Evolutionary conservation across 805 yeast species (phyloP).

Genomic region (Schwanniomyces polymorphus): DNA sequence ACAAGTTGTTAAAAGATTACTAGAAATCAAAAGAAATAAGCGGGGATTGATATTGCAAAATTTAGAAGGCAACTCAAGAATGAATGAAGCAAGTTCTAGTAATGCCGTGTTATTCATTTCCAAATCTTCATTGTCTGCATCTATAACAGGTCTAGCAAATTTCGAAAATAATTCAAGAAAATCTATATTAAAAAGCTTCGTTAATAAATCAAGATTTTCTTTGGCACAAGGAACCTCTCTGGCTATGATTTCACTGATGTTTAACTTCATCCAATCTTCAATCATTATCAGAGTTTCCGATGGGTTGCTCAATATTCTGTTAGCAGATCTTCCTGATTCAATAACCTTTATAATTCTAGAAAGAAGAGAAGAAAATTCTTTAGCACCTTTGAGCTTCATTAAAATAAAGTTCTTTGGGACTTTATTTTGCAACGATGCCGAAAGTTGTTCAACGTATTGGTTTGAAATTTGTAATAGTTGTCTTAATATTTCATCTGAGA

Average conservation of each 20-base stretch:
- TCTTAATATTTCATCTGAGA: conserved; percentile 55
- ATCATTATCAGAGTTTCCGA: conserved; percentile 51
- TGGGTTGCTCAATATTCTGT: conserved; percentile 42
- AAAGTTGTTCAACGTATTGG: conserved; percentile 47
- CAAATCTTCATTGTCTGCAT: conserved; percentile 2
- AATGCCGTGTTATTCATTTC: conserved; percentile 2
- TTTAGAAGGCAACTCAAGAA: conserved; percentile 42
- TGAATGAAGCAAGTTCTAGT: conserved; percentile 20
- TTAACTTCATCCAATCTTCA: conserved; percentile 58
- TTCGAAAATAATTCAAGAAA: conserved; percentile 27
- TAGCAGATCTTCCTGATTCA: conserved; percentile 53
- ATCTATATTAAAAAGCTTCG: conserved; percentile 34
- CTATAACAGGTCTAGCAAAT: not conserved
- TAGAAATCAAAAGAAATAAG: conserved; percentile 52
- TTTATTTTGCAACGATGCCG: conserved; percentile 33
- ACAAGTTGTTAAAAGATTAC: conserved; percentile 56
- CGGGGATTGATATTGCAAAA: conserved; percentile 56
- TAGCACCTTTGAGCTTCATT: conserved; percentile 56
- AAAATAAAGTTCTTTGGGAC: conserved; percentile 51
- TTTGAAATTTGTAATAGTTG: conserved; percentile 56
- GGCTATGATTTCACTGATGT: conserved; percentile 42
- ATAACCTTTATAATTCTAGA: conserved; percentile 55
- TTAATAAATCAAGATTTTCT: conserved; percentile 26
- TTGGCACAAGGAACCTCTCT: conserved; percentile 54
- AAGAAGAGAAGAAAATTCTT: conserved; percentile 51